Evolutionary conservation across 768 basidiomycete genomes (phyloP).

Genomic region (Mycena vitilis): DNA sequence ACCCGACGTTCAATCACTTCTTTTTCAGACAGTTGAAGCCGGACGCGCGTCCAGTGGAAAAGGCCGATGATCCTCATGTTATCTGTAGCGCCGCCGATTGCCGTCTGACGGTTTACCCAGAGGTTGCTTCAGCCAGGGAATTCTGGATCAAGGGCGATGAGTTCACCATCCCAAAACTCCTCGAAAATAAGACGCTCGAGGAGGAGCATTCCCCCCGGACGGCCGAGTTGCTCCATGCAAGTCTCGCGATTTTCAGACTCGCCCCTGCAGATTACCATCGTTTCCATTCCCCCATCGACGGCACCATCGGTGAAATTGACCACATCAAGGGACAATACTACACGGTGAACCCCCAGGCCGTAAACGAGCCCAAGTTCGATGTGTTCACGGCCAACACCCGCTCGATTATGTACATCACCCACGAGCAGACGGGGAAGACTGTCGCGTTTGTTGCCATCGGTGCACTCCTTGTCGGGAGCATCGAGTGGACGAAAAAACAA

Average conservation of each 20-base stretch:
- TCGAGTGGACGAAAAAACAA: conserved; percentile 68
- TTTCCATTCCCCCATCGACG: conserved; percentile 79
- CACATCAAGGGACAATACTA: conserved; percentile 70
- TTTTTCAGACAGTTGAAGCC: conserved; percentile 73
- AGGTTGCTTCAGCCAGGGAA: conserved; percentile 66
- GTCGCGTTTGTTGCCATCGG: conserved; percentile 83
- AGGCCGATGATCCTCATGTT: conserved; percentile 59
- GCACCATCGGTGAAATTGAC: conserved; percentile 55
- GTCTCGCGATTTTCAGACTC: conserved; percentile 78
- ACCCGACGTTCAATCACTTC: conserved; percentile 83
- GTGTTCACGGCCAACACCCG: conserved; percentile 76
- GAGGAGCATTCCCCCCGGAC: conserved; percentile 55
- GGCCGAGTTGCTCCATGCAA: conserved; percentile 54
- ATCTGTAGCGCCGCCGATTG: conserved; percentile 80
- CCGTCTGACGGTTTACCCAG: conserved; percentile 75
- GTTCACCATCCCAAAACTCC: conserved; percentile 73
- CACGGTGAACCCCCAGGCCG: conserved; percentile 85
- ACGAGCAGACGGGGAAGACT: conserved; percentile 54
- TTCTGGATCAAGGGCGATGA: conserved; percentile 83
- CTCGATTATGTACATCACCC: conserved; percentile 64
- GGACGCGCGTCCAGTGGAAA: conserved; percentile 70
- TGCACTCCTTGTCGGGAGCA: conserved; percentile 84
- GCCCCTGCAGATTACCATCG: conserved; percentile 88
- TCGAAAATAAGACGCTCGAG: no score
- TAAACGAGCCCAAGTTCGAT: conserved; percentile 74